Base-by-base conservation (phyloP, 345 rosid genomes). In the Abelmoschus esculentus region DNA sequence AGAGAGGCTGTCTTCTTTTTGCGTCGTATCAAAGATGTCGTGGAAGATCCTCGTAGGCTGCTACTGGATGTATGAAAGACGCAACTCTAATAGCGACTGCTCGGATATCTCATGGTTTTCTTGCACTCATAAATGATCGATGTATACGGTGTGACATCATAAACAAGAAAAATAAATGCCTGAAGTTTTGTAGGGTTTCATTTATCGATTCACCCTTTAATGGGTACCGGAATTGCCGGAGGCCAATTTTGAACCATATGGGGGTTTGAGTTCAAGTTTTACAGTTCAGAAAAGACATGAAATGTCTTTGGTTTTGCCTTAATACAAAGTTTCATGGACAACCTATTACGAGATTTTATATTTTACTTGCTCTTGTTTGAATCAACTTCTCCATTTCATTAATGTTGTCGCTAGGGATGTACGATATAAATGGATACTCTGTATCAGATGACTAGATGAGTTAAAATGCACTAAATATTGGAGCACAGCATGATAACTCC, bases 1-100 rank as follows among this genome's bases (percentile, higher is more conserved):
- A 88, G 96, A 86, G 93, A 90, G 88, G 96, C 96, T 5, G 96
- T 90, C 61, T 86, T 82, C 78, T 90, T 86, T 87, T 70, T 90
- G 77, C 96, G 96, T 14, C 93, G 90, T 31, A 88, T 90, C 60
- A 90, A 90, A 80, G 96, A 90, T 71, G 91, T 90, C 12, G 91
- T 88, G 7, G 96, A 90, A 83, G 96, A 90, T 61, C 96, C 96
- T 7, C 91, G 90, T 59, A 79, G 96, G 77, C 87, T 90, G 67
- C 91, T 90, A 42, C 90, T 90, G 19, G 96, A 90, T 72, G 67
- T 88, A 69, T 90, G 81, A 85, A 85, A 58, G 63, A 19, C 26
- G 11, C 9, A 40, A 40, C 26, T 2, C 14, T 28, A 52, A 15
- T 61, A 46, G 56, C 71, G 7, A 11, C 72, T 38, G 58, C 61